A percentile compares a stretch with the other conserved stretches of the same genome.
Conservation (phyloP, 306 rosid species). For the Rosa multiflora region DNA sequence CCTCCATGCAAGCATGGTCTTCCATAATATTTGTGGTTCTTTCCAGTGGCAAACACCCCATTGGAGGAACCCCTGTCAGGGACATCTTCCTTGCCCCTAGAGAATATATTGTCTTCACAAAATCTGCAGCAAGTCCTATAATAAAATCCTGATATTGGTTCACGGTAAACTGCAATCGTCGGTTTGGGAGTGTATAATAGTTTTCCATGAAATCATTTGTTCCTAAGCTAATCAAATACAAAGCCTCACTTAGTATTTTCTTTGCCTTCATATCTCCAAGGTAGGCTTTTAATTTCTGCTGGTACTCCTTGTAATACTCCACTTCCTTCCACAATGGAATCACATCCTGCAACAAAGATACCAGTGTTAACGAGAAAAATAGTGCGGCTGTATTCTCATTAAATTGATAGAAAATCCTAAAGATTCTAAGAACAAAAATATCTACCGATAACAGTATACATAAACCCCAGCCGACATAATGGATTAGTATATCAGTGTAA, state of each 20-base stretch:
- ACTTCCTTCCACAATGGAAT: slow-evolving; percentile 77
- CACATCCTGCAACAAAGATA: slow-evolving; percentile 32
- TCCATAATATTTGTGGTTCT: slow-evolving; percentile 45
- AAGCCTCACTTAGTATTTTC: slow-evolving; percentile 38
- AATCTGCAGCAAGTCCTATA: slow-evolving; percentile 42
- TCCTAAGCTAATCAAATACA: slow-evolving; percentile 60
- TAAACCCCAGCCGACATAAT: background rate
- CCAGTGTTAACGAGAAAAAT: background rate
- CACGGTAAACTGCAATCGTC: slow-evolving; percentile 38
- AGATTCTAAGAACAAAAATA: background rate
- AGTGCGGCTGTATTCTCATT: background rate
- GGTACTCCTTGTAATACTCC: slow-evolving; percentile 58
- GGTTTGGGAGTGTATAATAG: slow-evolving; percentile 36
- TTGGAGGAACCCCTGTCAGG: slow-evolving; percentile 58
- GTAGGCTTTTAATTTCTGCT: slow-evolving; percentile 32
- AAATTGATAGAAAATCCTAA: background rate
- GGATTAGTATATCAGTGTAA: background rate
- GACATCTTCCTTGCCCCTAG: slow-evolving; percentile 60
- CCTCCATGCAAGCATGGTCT: slow-evolving; percentile 36
- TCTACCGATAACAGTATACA: background rate
- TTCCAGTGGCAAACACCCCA: slow-evolving; percentile 70
- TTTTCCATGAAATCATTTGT: slow-evolving; percentile 68
- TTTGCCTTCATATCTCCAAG: slow-evolving; percentile 43
- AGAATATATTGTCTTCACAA: slow-evolving; percentile 37
- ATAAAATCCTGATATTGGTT: slow-evolving; percentile 49